Percentiles rank a stretch among this genome's conserved stretches.
phyloP scores from a whole-genome alignment of 352 stramenopile species.

The Phytopythium boreale region DNA sequence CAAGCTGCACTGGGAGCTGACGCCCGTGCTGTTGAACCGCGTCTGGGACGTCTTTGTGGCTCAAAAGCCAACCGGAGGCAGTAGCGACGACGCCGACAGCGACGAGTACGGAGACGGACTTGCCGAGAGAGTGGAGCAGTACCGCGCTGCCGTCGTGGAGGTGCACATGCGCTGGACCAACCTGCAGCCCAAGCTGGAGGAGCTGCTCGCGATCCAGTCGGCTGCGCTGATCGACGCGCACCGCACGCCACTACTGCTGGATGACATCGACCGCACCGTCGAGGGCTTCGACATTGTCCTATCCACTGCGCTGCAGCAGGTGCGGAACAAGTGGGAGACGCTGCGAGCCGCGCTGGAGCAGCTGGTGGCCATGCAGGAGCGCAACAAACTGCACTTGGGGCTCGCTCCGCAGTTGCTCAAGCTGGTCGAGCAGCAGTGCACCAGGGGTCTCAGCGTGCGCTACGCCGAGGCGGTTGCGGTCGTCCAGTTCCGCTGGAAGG shows the following conservation, averaged over 20 bases:
- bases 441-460: slow-evolving; percentile 43
- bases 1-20: slow-evolving; percentile 68
- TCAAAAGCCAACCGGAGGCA: slow-evolving; percentile 7
- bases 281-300: slow-evolving; percentile 66
- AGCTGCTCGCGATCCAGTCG: slow-evolving; percentile 53
- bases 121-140: slow-evolving; percentile 32
- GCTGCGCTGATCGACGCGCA: slow-evolving; percentile 47
- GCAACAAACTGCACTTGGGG: slow-evolving; percentile 58
- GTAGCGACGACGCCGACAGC: slow-evolving; percentile 12
- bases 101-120: slow-evolving; percentile 33
- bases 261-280: slow-evolving; percentile 38
- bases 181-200: slow-evolving; percentile 57
- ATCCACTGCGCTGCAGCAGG: slow-evolving; percentile 57
- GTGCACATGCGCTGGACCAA: slow-evolving; percentile 72
- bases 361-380: slow-evolving; percentile 54
- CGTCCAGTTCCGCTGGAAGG: slow-evolving; percentile 75
- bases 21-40: slow-evolving; percentile 54
- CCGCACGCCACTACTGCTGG: slow-evolving; percentile 45
- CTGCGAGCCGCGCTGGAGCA: slow-evolving; percentile 47
- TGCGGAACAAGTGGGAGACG: slow-evolving; percentile 50
- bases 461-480: slow-evolving; percentile 60
- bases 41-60: slow-evolving; percentile 73
- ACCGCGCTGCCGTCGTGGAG: slow-evolving; percentile 43
- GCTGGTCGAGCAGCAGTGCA: slow-evolving; percentile 46
- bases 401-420: slow-evolving; percentile 51